Evolutionary conservation across 371 early-diverging fungal genomes (phyloP).

Genomic region (Mucor velutinosus): DNA sequence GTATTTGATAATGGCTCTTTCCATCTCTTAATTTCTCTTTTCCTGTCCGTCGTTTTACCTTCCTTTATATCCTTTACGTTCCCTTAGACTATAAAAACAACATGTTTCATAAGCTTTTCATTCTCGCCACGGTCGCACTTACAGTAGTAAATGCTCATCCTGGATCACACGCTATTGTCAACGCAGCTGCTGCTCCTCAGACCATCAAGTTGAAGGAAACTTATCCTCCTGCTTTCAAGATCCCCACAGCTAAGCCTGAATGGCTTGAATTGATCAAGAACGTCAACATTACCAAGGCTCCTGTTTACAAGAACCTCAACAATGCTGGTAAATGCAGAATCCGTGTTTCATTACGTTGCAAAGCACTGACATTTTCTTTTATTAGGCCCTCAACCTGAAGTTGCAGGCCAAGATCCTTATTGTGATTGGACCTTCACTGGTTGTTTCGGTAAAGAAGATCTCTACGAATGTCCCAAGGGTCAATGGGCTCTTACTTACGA

Average conservation of each 20-base stretch:
- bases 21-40: constrained; percentile 1
- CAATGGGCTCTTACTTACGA: constrained; percentile 55
- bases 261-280: constrained; percentile 46
- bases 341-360: background rate
- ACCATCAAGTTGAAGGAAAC: constrained; percentile 42
- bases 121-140: constrained; percentile 23
- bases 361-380: background rate
- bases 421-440: constrained; percentile 63
- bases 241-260: constrained; percentile 52
- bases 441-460: constrained; percentile 49
- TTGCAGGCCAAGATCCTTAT: constrained; percentile 36
- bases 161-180: constrained; percentile 14
- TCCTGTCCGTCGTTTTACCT: background rate
- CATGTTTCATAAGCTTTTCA: constrained; percentile 28
- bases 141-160: constrained; percentile 27
- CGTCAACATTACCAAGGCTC: constrained; percentile 41
- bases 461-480: constrained; percentile 55
- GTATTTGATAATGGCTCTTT: background rate
- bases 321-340: constrained; percentile 5
- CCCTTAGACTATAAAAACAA: background rate
- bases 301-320: constrained; percentile 34
- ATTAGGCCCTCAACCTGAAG: constrained; percentile 31
- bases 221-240: constrained; percentile 34
- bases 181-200: constrained; percentile 10
- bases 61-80: constrained; percentile 1